Conservation (phyloP, 2,329 filamentous ascomycete species). For the Raffaelea albimanens region DNA sequence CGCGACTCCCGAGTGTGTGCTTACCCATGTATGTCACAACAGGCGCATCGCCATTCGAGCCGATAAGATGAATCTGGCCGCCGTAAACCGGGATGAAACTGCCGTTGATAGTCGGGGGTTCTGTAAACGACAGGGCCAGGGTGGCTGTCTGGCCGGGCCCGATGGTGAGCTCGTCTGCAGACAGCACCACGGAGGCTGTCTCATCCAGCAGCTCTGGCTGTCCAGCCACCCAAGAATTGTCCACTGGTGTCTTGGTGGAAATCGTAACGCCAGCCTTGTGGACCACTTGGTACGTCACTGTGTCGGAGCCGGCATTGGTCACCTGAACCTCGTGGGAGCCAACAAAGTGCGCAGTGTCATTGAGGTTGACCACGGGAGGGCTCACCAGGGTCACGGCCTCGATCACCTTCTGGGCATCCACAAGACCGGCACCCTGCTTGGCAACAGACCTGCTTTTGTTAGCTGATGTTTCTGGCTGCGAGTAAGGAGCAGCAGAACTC, state of each 20-base stretch:
- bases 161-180: background rate
- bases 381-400: constrained; percentile 3
- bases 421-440: constrained; percentile 9
- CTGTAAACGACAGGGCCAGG: constrained; percentile 1
- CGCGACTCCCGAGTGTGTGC: no score
- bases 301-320: constrained; percentile 1
- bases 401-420: constrained; percentile 10
- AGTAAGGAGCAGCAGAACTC: background rate
- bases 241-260: constrained; percentile 2
- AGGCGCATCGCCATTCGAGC: constrained; percentile 22
- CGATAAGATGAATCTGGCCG: constrained; percentile 22
- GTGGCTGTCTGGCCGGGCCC: constrained; percentile 4
- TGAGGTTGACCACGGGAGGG: constrained; percentile 7
- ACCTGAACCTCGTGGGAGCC: constrained; percentile 3
- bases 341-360: constrained; percentile 10
- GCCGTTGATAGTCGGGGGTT: constrained; percentile 10
- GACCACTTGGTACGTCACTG: constrained; percentile 7
- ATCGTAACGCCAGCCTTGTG: constrained; percentile 6
- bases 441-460: constrained; percentile 3
- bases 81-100: constrained; percentile 22
- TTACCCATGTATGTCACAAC: constrained; percentile 21
- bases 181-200: background rate
- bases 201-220: constrained; percentile 6
- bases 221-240: constrained; percentile 8
- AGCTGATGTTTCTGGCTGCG: no score